phyloP scores from a whole-genome alignment of 1,139 yeast genomes.

The Spencermartinsiella ligniputridi region DNA sequence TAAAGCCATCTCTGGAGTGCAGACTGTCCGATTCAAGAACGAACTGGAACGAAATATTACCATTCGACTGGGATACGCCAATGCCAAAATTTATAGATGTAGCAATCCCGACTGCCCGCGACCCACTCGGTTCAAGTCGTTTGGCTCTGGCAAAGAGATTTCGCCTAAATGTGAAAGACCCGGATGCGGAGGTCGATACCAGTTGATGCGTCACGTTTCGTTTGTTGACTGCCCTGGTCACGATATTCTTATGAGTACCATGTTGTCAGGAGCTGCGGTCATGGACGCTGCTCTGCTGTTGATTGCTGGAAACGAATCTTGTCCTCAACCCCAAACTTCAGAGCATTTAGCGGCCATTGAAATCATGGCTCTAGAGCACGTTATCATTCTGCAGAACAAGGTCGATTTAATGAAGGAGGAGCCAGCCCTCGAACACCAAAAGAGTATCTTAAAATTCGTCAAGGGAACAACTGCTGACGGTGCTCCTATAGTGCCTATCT shows the following conservation, averaged over 20 bases:
- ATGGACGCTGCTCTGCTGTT: conserved; percentile 98
- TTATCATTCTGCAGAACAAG: conserved; percentile 93
- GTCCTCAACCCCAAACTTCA: conserved; percentile 99
- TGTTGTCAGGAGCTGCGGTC: conserved; percentile 99
- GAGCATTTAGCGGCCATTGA: conserved; percentile 99
- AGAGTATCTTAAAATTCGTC: conserved; percentile 84
- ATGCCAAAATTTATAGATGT: conserved; percentile 95
- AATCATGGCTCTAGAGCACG: conserved; percentile 97
- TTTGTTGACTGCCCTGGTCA: conserved; percentile 99
- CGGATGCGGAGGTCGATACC: conserved; percentile 76
- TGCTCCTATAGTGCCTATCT: conserved; percentile 97
- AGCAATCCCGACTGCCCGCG: conserved; percentile 83
- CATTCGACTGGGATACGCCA: conserved; percentile 96
- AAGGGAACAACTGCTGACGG: conserved; percentile 99
- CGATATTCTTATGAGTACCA: conserved; percentile 99
- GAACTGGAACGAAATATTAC: conserved; percentile 98
- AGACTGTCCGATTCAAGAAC: conserved; percentile 97
- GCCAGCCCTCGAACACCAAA: conserved; percentile 91
- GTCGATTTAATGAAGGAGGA: conserved; percentile 99
- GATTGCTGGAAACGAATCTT: conserved; percentile 97
- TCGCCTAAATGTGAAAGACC: conserved; percentile 85
- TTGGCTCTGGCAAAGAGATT: conserved; percentile 91
- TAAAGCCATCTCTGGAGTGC: conserved; percentile 98
- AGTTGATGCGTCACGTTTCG: conserved; percentile 90
- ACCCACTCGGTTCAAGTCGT: conserved; percentile 93